Base-by-base conservation (phyloP, 2,329 filamentous ascomycete species). In the Septoria linicola region DNA sequence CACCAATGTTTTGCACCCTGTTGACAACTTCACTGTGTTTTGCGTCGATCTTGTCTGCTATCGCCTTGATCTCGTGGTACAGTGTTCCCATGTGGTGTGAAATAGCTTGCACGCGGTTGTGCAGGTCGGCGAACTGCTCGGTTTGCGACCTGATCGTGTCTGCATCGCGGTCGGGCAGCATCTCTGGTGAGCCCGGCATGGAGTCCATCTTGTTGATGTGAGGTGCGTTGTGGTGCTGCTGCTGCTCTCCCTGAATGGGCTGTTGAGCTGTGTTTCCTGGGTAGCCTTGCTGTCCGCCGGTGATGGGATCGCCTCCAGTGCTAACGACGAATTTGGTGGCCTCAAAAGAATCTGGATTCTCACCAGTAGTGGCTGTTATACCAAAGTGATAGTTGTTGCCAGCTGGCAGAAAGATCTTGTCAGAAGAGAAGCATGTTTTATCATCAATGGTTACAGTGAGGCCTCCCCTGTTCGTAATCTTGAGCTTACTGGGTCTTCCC, bases 321-420 rank as follows among this genome's bases (percentile, higher is more conserved):
- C 84, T 82, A 44, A 93, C 81, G 30, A 87, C 79, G 66, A 97
- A 80, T 68, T 92, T 95, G 77, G 91, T 93, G 59, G 96, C 71
- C 72, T 99, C 93, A 65, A 96, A 95, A 4, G 89, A 95, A 72
- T 99, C 93, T 0, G 93, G 90, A 63, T 84, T 91, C 60, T 97
- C 92, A 23, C 89, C 88, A 2, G 89, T 92, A 13, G 89, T 88
- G 35, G 92, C 93, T 10, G 87, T 89, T 61, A 99, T 75, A 63
- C 93, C 93, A 60, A 96, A 88, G 68, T 81, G 80, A 74, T 97
- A 95, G 35, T 41, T 40, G 44, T 48, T 36, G 60, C 88, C 88
- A 16, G 59, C 46, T 2, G 92, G 93, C 19, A 99, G 79, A 55
- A 76, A 77, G 64, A 97, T 79, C 76, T 80, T 87, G 70, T 84